Base-by-base conservation (phyloP, 441 rosid species). In the Gossypium gossypioides region DNA sequence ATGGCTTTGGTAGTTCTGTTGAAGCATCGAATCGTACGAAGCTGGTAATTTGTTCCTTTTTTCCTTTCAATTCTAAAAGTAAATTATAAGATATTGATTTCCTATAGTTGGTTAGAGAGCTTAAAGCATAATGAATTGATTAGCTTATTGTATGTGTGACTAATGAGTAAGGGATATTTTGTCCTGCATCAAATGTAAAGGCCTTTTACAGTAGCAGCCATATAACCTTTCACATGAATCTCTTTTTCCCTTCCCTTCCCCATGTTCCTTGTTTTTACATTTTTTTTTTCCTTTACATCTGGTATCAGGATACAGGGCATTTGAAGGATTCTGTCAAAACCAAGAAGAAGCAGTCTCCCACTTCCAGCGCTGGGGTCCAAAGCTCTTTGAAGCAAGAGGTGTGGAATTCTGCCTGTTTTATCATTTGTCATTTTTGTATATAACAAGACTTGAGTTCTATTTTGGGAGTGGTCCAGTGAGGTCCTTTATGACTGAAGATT, bases 371-470 rank as follows among this genome's bases (percentile, higher is more conserved):
- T 5, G 87, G 80, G 68, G 86, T 80, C 55, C 84, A 85, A 64
- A 76, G 69, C 75, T 89, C 85, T 57, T 75, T 92, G 81, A 87
- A 87, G 86, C 88, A 86, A 76, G 97, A 92, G 95, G 96, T 92
- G 50, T 71, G 87, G 34, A 67, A 16, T 27, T 42, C 10, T 61
- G 19, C 10, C 54, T 72, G 21, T 68, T 55, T n/a, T 2, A 54
- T 54, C 21, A 8, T 69, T 76, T 13, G 10, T 21, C 19, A 16
- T 32, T 21, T 34, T 44, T 32, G 34, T 32, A 16, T 62, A 52
- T 52, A 18, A 0, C 25, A 18, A 6, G 42, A 37, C 66, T 22
- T 56, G 54, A n/a, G 46, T 62, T 24, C 8, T 65, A 61, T 29
- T 76, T 61, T 40, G 21, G 18, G 77, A 72, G 57, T 52, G n/a